Percentiles rank a stretch among this genome's conserved stretches.
phyloP scores from a whole-genome alignment of 2,329 filamentous ascomycete species.

The Aureobasidium subglaciale region DNA sequence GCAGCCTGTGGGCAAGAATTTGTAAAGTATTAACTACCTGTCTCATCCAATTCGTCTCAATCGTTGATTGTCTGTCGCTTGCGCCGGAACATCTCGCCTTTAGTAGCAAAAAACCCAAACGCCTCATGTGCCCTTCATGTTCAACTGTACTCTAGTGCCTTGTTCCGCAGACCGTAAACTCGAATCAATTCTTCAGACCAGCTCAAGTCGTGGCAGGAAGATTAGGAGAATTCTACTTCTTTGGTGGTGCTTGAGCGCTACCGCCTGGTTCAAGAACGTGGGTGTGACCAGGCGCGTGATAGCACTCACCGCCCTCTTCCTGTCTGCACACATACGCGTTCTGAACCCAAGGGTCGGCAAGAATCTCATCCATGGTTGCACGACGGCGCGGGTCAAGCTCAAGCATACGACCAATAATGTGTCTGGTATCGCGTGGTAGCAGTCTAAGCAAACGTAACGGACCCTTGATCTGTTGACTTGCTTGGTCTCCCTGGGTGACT shows the following conservation, averaged over 20 bases:
- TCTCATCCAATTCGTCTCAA: slow-evolving; percentile 11
- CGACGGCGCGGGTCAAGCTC: slow-evolving; percentile 78
- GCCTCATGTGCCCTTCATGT: background rate
- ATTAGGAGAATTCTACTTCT: slow-evolving; percentile 2
- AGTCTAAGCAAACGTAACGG: slow-evolving; percentile 85
- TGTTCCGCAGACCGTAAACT: background rate
- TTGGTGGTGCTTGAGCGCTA: slow-evolving; percentile 5
- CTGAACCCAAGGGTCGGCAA: slow-evolving; percentile 85
- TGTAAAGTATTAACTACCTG: background rate
- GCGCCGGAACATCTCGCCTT: slow-evolving; percentile 1
- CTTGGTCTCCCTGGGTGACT: slow-evolving; percentile 18
- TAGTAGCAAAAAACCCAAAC: background rate
- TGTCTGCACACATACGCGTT: slow-evolving; percentile 77
- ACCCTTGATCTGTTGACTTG: slow-evolving; percentile 59
- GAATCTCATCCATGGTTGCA: slow-evolving; percentile 76
- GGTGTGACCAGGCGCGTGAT: slow-evolving; percentile 67
- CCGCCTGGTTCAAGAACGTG: slow-evolving; percentile 75
- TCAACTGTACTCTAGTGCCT: background rate
- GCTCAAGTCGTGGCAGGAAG: background rate
- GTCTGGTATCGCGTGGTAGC: slow-evolving; percentile 78
- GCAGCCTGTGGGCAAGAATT: background rate
- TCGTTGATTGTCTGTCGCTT: slow-evolving; percentile 4
- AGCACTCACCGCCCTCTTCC: slow-evolving; percentile 64
- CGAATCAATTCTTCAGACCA: background rate
- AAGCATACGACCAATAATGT: slow-evolving; percentile 88